Evolutionary conservation across 2,329 filamentous ascomycete genomes (phyloP).

Genomic region (Pseudocercospora cruenta): DNA sequence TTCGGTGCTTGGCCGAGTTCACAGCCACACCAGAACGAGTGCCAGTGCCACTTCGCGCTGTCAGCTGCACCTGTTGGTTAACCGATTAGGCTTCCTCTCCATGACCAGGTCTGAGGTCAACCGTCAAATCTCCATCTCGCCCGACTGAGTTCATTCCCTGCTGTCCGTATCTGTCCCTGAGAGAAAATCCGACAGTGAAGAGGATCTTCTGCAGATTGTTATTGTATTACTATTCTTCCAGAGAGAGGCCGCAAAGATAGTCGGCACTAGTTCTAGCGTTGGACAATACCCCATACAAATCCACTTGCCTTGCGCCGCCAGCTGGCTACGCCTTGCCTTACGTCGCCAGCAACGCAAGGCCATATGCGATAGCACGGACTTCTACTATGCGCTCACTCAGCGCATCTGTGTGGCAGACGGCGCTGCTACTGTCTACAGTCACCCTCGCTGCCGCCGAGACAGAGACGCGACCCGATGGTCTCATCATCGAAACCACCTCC

Average conservation of each 20-base stretch:
- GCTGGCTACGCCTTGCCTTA: not conserved
- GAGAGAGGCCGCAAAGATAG: not conserved
- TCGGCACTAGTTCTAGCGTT: not conserved
- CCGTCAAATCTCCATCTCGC: not conserved
- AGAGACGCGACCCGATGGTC: constrained; percentile 25
- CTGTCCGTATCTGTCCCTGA: not conserved
- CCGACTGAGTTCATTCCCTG: not conserved
- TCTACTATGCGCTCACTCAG: constrained; percentile 27
- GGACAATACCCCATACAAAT: not conserved
- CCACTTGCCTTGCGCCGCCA: not conserved
- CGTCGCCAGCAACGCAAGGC: not conserved
- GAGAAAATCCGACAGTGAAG: not conserved
- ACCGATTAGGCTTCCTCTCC: too few species aligned
- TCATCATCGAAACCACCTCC: constrained; percentile 47
- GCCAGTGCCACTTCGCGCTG: not conserved
- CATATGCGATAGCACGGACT: constrained; percentile 15
- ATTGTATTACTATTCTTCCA: not conserved
- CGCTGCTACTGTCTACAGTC: constrained; percentile 19
- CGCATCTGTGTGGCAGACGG: constrained; percentile 16
- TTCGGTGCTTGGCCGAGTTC: not conserved
- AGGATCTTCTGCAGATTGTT: too few species aligned
- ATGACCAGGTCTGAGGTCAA: not conserved
- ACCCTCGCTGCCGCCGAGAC: constrained; percentile 15
- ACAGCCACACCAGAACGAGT: not conserved
- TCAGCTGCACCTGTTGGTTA: not conserved